Base-by-base conservation (phyloP, 2,329 filamentous ascomycete genomes). In the Thyridium curvatum region DNA sequence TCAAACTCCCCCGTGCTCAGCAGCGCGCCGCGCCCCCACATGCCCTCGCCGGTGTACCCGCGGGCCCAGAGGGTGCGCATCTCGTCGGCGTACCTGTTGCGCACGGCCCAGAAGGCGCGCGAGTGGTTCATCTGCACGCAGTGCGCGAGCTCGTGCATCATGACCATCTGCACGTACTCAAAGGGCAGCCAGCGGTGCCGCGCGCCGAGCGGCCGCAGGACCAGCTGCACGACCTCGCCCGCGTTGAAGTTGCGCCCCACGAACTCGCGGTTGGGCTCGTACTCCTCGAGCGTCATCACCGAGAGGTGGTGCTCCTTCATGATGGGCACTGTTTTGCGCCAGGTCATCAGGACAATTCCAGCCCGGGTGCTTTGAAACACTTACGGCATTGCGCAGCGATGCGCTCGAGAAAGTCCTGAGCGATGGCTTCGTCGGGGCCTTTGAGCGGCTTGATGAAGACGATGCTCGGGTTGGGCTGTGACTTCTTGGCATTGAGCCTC, bases 111-210 rank as follows among this genome's bases (percentile, higher is more conserved):
- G 53, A 94, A 94, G 3, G 77, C 79, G 40, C 77, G 73, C 2
- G 80, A 84, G 56, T 94, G 88, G 58, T 94, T 94, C 89, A 94
- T 94, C 56, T 94, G 83, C 59, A 86, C 84, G 69, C 85, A 90
- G 59, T 94, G 87, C 3, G 87, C 87, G 21, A 94, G 68, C 66
- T 93, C 86, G 57, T 94, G 88, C 78, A 94, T 90, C 88, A 94
- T 94, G 48, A 94, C 86, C 85, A 93, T 91, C 61, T 93, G 86
- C 13, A 94, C 85, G 53, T 89, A 88, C 44, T 79, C 71, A 54
- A 93, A 89, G 0, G 86, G 84, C 16, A 94, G 67, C 88, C 88
- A 94, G 42, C 66, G 73, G 4, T 64, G 67, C 0, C 71, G 73
- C 1, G 84, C 78, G 21, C 21, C 21, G 6, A 26, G 21, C 21